Base-by-base conservation (phyloP, 768 basidiomycete genomes). In the Scleroderma citrinum region DNA sequence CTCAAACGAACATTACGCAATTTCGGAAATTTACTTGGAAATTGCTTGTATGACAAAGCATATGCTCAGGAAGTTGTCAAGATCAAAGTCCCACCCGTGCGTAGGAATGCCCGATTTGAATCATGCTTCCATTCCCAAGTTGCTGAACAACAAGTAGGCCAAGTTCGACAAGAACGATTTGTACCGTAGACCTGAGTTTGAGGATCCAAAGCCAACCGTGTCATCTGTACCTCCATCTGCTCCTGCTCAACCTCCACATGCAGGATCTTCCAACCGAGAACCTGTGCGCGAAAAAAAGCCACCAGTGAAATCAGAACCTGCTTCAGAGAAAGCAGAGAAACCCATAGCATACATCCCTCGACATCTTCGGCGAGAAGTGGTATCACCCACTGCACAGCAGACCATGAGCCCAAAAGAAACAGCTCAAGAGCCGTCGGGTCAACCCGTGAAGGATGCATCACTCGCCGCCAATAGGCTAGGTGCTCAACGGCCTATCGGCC, bases 31-130 rank as follows among this genome's bases (percentile, higher is more conserved):
- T 71, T 98, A 2, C 74, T 98, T 14, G 96, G 96, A 1, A 95
- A 96, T 59, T 99, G 96, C 67, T 69, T 98, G n/a, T 98, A 98
- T 59, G 96, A 98, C 71, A 96, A 95, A 69, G 66, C 77, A 6
- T 97, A 92, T 65, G 78, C 88, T 0, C 77, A 85, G 42, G 87
- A 94, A 61, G 74, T 99, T 8, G 71, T 79, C 35, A 95, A 94
- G 69, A 85, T 98, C 55, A 95, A 91, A 63, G 82, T 90, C 1
- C 77, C 79, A 26, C 81, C 82, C 3, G 93, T 95, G 59, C 50
- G 86, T 77, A n/a, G 20, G 19, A 43, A 36, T 17, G 10, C 26
- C 17, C n/a, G n/a, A n/a, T 36, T 14, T 31, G 10, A n/a, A 29
- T 31, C 20, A 17, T 32, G 13, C 5, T 2, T 16, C 24, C 32